A percentile compares a stretch with the other conserved stretches of the same genome.
These are phyloP conservation scores for Mycena haematopus DNA, from an alignment of 768 basidiomycete genomes.

Conservation along the genomic window DNA sequence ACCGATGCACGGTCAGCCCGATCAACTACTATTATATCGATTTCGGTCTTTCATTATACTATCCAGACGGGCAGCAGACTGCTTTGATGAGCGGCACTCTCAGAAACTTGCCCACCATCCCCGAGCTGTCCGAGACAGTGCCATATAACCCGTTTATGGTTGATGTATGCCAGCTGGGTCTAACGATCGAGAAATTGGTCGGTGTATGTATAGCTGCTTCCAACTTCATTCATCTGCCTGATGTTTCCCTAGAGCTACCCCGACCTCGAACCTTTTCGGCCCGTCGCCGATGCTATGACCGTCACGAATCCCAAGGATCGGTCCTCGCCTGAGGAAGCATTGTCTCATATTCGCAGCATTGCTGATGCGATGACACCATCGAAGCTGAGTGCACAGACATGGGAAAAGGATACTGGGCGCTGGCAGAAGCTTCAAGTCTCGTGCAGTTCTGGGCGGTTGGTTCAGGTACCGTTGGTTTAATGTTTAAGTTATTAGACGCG, in stretches of 20 bases:
- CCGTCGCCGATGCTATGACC: conserved; percentile 2
- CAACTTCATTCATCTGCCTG: not conserved
- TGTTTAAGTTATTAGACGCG: no score
- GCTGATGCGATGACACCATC: not conserved
- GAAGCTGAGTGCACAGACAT: conserved; percentile 9
- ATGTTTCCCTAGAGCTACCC: not conserved
- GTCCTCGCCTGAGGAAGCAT: not conserved
- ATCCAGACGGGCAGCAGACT: conserved; percentile 14
- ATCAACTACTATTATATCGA: conserved; percentile 28
- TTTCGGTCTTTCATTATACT: conserved; percentile 14
- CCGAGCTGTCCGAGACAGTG: conserved; percentile 17
- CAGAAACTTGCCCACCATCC: conserved; percentile 10
- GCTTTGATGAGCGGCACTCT: not conserved
- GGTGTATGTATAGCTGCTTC: not conserved
- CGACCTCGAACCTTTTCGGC: not conserved
- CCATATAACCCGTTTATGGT: conserved; percentile 24
- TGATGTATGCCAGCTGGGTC: conserved; percentile 21
- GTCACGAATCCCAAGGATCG: conserved; percentile 10
- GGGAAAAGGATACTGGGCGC: conserved; percentile 9
- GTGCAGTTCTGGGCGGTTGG: conserved; percentile 10
- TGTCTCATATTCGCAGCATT: conserved; percentile 10
- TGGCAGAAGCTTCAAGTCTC: conserved; percentile 12
- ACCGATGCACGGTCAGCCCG: conserved; percentile 12
- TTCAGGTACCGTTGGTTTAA: no score
- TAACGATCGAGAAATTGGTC: conserved; percentile 8